Evolutionary conservation across 2,329 filamentous ascomycete genomes (phyloP), one percentile per base, ranked within the genome.

Genomic region (Trichoderma aggressivum): DNA sequence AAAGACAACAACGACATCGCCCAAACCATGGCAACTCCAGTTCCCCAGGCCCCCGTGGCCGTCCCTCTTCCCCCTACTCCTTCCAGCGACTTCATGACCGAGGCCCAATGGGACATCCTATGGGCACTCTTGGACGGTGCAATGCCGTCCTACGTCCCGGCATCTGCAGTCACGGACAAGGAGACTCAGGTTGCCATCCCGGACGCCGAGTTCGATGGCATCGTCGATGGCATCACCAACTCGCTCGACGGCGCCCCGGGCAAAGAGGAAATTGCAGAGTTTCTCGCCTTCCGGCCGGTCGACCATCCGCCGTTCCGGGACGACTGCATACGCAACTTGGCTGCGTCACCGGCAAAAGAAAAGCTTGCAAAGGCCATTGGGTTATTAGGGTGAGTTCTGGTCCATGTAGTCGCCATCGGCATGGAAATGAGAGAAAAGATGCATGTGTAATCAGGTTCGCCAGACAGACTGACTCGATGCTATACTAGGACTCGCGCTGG

Each of bases 41-140:
- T 32, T 14, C 50, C 28, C 2, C 36, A 24, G 28, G 73, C 28
- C 63, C 75, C 72, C 30, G 59, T 70, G 43, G 56, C 74, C 24
- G 73, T 71, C 32, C 73, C 71, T 1, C 71, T 81, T 59, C 79
- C 79, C 10, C 72, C 75, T 3, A 68, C 71, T 59, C 80, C 80
- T 32, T 50, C 76, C 39, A 56, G 70, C 55, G 75, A 79, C 72
- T 85, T 83, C 76, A 84, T 86, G 75, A 81, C 78, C 53, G 79
- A 82, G 62, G 78, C 80, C 21, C 85, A 89, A 80, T 90, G 88
- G 88, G 78, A 82, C 50, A 84, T 86, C 2, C 76, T 90, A 55
- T 82, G 85, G 74, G 82, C 87, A 3, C 79, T 90, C 7, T 78
- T 89, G 53, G 88, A 90, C 74, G 86, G 85, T n/a, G 79, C 88